These are phyloP conservation scores for Fusarium sambucinum DNA, from an alignment of 2,329 filamentous ascomycete species.

Conservation along the genomic window DNA sequence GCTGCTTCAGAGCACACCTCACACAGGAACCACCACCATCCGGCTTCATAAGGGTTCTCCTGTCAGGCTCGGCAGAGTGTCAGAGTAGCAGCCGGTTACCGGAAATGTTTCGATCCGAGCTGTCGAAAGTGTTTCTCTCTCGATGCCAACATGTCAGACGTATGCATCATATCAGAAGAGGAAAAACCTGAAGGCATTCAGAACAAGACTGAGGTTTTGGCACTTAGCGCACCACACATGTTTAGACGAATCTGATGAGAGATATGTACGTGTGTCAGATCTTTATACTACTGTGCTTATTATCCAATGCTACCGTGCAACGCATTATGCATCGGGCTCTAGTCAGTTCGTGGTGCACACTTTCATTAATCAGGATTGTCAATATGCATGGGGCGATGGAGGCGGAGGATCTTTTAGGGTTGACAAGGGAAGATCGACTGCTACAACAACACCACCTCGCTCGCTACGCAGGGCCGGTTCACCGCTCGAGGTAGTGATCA, in stretches of 20 bases:
- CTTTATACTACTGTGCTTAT: not conserved
- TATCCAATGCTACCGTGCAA: not conserved
- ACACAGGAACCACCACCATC: conserved; percentile 41
- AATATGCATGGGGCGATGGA: conserved; percentile 16
- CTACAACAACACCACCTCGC: conserved; percentile 28
- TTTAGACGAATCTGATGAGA: not conserved
- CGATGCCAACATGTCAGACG: conserved; percentile 30
- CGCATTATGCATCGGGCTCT: conserved; percentile 11
- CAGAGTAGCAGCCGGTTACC: conserved; percentile 25
- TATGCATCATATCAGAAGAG: conserved; percentile 37
- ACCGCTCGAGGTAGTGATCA: conserved; percentile 32
- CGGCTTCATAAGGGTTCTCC: conserved; percentile 41
- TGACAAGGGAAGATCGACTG: conserved; percentile 36
- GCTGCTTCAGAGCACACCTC: conserved; percentile 43
- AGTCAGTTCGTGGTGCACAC: conserved; percentile 16
- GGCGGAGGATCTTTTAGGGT: conserved; percentile 26
- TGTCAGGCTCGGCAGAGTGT: conserved; percentile 28
- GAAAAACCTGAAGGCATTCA: conserved; percentile 7
- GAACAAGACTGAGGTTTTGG: not conserved
- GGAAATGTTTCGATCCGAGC: conserved; percentile 29
- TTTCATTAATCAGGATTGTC: conserved; percentile 13
- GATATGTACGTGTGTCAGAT: not conserved
- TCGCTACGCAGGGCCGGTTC: conserved; percentile 30
- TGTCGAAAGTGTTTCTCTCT: conserved; percentile 35
- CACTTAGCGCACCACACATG: conserved; percentile 14